Evolutionary conservation across 139 green algal genomes (phyloP).

Genomic region (Chlamydomonas eustigma): DNA sequence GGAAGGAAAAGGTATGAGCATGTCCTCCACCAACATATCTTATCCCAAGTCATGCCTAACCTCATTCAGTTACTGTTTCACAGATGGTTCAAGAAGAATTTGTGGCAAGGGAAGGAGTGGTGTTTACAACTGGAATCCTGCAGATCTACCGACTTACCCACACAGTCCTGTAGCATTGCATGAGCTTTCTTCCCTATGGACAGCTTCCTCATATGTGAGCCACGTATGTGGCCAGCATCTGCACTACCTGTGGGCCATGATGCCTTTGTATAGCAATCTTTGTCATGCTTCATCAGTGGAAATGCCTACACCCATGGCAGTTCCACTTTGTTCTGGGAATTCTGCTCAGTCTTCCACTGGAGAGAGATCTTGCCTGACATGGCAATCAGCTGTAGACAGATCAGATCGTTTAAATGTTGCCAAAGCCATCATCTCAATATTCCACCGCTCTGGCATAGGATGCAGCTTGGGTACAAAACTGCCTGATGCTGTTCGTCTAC

Average conservation of each 20-base stretch:
- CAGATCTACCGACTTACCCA: not conserved
- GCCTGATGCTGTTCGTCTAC: slow-evolving; percentile 4
- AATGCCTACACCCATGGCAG: not conserved
- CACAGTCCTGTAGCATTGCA: not conserved
- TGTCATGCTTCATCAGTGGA: not conserved
- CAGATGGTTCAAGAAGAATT: not conserved
- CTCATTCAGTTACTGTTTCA: not conserved
- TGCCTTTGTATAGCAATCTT: not conserved
- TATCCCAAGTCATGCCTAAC: not conserved
- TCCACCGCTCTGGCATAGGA: not conserved
- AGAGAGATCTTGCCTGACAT: not conserved
- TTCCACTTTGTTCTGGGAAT: not conserved
- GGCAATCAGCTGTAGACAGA: not conserved
- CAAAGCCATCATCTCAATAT: not conserved
- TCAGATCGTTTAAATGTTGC: not conserved
- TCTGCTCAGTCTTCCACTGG: not conserved
- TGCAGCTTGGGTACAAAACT: not conserved
- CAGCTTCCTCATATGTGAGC: no score
- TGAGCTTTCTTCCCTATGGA: not conserved
- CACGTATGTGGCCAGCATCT: no score
- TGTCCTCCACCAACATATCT: not conserved
- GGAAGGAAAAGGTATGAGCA: not conserved
- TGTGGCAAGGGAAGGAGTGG: not conserved
- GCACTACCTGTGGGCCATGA: not conserved
- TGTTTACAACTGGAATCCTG: not conserved